Base-by-base conservation (phyloP, 139 green algal genomes). In the Zygnema cylindricum region DNA sequence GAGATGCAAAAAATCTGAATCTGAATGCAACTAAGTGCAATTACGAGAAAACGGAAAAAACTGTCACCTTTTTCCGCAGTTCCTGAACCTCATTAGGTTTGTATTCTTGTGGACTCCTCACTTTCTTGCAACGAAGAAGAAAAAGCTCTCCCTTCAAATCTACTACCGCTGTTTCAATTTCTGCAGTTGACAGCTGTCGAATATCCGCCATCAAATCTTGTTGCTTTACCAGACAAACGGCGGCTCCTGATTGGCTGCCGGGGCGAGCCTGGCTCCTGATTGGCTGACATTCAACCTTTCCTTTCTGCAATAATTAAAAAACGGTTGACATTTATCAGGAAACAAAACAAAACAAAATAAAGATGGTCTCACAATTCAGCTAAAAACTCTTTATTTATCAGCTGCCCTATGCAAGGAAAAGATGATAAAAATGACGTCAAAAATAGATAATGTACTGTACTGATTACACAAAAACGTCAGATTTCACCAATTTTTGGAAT, bases 61-160 rank as follows among this genome's bases (percentile, higher is more conserved):
- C 78, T 23, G 54, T 82, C 75, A 89, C 85, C 76, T 49, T 57
- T n/a, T 90, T 89, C 25, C 42, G 76, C 1, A 89, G 71, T 22
- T 49, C 41, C 21, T 63, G 38, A n/a, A 69, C 86, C 42, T 89
- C 49, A 77, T 35, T 89, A 30, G 85, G 33, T 77, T 89, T 89
- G 77, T 79, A 89, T 77, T 89, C 85, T 43, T 89, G 76, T 35
- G 43, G 63, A 42, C 42, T 43, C 30, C 76, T 35, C 49, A 63
- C 49, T 63, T 63, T 63, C 49, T 63, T 7, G 49, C 49, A 63
- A 16, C 49, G 49, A n/a, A 89, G 85, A 41, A 89, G 77, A 32
- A 89, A 89, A 30, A 89, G 85, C 85, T 89, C 85, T 1, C 85
- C 78, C 85, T 89, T 89, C 25, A 89, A 32, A 42, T 87, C 85